Conservation (phyloP, 2,329 filamentous ascomycete genomes). For the Xylariomycetidae sp. region DNA sequence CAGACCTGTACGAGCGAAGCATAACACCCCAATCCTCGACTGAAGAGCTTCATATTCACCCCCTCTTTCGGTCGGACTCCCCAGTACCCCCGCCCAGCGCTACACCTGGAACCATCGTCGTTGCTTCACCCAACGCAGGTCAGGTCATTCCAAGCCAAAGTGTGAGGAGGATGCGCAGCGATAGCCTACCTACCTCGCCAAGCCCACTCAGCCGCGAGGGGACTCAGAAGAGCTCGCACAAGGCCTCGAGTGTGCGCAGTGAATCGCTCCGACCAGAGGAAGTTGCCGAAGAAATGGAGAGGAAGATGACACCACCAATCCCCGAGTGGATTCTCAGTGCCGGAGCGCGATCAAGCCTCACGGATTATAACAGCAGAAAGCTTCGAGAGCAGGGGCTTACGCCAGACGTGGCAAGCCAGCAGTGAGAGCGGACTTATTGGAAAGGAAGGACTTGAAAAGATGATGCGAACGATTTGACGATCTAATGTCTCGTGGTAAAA, state of each 20-base stretch:
- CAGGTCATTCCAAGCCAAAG: conserved; percentile 54
- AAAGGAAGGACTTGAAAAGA: conserved; percentile 2
- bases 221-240: conserved; percentile 36
- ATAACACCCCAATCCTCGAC: conserved; percentile 31
- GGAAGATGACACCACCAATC: conserved; percentile 53
- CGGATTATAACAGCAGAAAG: conserved; percentile 39
- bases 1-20: conserved; percentile 28
- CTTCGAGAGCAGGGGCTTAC: conserved; percentile 15
- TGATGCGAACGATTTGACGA: conserved; percentile 11
- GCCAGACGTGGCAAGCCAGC: conserved; percentile 10
- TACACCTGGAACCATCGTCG: conserved; percentile 64
- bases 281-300: conserved; percentile 26
- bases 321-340: conserved; percentile 55
- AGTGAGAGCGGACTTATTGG: conserved; percentile 4
- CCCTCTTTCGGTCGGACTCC: conserved; percentile 68
- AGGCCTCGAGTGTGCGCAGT: conserved; percentile 19
- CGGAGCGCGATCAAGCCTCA: conserved; percentile 43
- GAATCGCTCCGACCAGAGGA: conserved; percentile 17
- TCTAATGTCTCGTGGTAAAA: conserved; percentile 9
- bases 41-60: conserved; percentile 68
- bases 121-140: conserved; percentile 63
- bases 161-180: conserved; percentile 49
- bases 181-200: conserved; percentile 41
- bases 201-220: conserved; percentile 45
- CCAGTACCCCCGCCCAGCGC: conserved; percentile 59